phyloP scores from a whole-genome alignment of 176 grass and related monocot species.

The Rhynchospora tenuis region DNA sequence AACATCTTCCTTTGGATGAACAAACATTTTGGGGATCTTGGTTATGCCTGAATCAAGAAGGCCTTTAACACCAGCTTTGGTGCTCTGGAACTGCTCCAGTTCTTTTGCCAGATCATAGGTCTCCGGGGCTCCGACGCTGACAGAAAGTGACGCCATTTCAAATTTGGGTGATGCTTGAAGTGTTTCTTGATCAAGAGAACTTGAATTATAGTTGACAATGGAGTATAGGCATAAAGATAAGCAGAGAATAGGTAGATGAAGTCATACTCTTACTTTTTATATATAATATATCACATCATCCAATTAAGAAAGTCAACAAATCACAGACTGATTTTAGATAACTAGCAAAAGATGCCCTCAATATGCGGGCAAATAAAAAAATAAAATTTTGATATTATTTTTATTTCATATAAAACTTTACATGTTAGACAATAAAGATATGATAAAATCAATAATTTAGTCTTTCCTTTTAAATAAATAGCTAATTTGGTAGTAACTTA shows the following conservation, averaged over 20 bases:
- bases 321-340: background rate
- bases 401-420: no score
- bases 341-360: no score
- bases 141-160: background rate
- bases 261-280: background rate
- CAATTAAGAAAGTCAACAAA: background rate
- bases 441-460: no score
- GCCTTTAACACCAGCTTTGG: constrained; percentile 21
- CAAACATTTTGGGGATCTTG: constrained; percentile 25
- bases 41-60: constrained; percentile 26
- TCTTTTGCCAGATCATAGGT: constrained; percentile 18
- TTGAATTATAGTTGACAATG: background rate
- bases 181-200: constrained; percentile 6
- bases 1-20: constrained; percentile 19
- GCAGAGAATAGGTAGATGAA: background rate
- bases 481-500: no score
- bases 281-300: background rate
- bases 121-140: background rate
- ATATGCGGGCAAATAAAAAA: no score
- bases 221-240: background rate
- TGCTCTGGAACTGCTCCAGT: constrained; percentile 7
- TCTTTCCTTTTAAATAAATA: no score
- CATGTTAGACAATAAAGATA: no score
- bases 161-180: background rate
- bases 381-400: no score